These are phyloP conservation scores for Trichothecium roseum DNA, from an alignment of 2,329 filamentous ascomycete genomes.

Conservation along the genomic window DNA sequence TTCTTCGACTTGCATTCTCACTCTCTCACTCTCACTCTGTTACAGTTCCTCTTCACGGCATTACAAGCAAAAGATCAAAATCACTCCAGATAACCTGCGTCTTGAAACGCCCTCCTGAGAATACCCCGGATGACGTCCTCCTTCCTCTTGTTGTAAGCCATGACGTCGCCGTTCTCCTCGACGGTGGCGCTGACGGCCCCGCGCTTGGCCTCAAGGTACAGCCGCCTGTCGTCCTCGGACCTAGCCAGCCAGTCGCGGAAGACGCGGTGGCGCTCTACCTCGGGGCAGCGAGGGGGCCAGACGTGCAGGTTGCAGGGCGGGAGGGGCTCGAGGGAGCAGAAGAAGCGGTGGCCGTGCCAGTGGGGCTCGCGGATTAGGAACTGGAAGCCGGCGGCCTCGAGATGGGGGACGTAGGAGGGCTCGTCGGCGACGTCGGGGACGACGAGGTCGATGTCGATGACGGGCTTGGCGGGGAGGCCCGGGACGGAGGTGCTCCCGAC, in stretches of 20 bases:
- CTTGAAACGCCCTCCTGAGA: constrained; percentile 14
- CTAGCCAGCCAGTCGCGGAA: constrained; percentile 33
- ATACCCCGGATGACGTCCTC: constrained; percentile 28
- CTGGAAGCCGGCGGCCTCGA: constrained; percentile 32
- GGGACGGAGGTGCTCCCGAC: constrained; percentile 41
- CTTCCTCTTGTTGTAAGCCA: constrained; percentile 31
- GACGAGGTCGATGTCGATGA: constrained; percentile 42
- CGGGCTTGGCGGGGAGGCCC: constrained; percentile 35
- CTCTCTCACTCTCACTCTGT: too few relatives aligned
- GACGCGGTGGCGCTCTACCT: constrained; percentile 29
- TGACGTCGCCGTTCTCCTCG: constrained; percentile 18
- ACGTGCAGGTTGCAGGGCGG: constrained; percentile 35
- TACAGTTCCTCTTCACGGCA: too few relatives aligned
- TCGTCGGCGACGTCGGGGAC: constrained; percentile 29
- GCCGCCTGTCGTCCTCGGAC: constrained; percentile 23
- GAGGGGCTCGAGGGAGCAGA: constrained; percentile 19
- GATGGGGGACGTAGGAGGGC: constrained; percentile 26
- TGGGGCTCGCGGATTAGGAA: constrained; percentile 33
- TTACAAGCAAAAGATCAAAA: too few relatives aligned
- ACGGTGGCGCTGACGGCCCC: constrained; percentile 17
- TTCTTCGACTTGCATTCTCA: too few relatives aligned
- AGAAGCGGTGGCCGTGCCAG: constrained; percentile 39
- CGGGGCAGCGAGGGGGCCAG: constrained; percentile 29
- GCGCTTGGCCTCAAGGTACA: constrained; percentile 27
- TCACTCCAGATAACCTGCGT: constrained; percentile 9